Evolutionary conservation across 306 rosid species (phyloP), one percentile per base, ranked within the genome.

Genomic region (Cicer arietinum): DNA sequence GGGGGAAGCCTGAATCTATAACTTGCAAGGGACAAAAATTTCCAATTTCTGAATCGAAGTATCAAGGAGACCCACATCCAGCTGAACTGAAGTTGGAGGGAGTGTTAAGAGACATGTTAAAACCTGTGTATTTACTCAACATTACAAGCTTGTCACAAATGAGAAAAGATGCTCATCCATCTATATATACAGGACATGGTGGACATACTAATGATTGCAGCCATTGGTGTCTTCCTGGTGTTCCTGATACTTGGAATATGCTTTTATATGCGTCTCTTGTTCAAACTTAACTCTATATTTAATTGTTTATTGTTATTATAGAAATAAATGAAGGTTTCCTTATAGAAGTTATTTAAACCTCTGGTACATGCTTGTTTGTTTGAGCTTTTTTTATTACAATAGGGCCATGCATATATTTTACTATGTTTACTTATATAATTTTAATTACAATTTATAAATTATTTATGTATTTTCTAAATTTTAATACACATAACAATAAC

Each of bases 201-300:
- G 89, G 90, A 48, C 88, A 74, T 69, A 66, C 20, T 84, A 69
- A 76, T 83, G 97, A 92, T 77, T 88, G 97, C 67, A 88, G 85
- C 75, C 97, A 92, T 9, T 92, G 97, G 97, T 90, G 97, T 54
- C 87, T 90, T 1, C 82, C 96, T 5, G 96, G 97, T 20, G 85
- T 92, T 71, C 96, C 97, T 42, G 97, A 92, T 30, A 84, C 90
- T 25, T 90, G 96, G 97, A 92, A 88, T 71, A 6, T 74, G 8
- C 88, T 92, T 58, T 43, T 92, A 0, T 83, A 86, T 77, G 86
- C 90, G 17, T 20, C 85, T 52, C 80, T 91, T 50, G 4, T 75
- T 59, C 75, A 81, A 42, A 7, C 7, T 42, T 7, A 6, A 42
- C 35, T 25, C 45, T 42, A 7, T 42, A 42, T 42, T 41, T 41